Evolutionary conservation across 192 early-diverging fungal species (phyloP).

Genomic region (Diversispora eburnea): DNA sequence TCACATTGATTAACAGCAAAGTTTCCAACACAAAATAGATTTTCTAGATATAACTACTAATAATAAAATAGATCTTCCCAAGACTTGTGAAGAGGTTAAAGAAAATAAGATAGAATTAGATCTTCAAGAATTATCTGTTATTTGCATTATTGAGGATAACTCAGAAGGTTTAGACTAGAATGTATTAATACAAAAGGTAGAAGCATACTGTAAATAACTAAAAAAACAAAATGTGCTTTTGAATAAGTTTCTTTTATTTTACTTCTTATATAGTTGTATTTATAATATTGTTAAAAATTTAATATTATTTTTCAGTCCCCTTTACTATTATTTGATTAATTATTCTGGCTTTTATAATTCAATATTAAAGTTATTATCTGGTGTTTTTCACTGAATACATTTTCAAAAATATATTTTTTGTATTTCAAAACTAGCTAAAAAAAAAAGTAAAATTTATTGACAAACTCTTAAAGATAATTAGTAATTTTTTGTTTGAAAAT

Average conservation of each 20-base stretch:
- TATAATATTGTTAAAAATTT: slow-evolving; percentile 5
- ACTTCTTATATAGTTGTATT: slow-evolving; percentile 19
- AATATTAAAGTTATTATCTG: slow-evolving; percentile 11
- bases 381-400: slow-evolving; percentile 9
- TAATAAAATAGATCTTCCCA: slow-evolving; percentile 13
- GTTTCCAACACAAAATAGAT: slow-evolving; percentile 14
- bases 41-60: background rate
- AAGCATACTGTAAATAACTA: slow-evolving; percentile 8
- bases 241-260: slow-evolving; percentile 23
- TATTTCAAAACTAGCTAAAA: slow-evolving; percentile 24
- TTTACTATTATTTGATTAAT: slow-evolving; percentile 26
- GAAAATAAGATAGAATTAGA: slow-evolving; percentile 12
- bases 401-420: slow-evolving; percentile 24
- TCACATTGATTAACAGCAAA: slow-evolving; percentile 10
- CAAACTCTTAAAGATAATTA: slow-evolving; percentile 23
- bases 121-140: slow-evolving; percentile 17
- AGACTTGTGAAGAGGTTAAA: slow-evolving; percentile 17
- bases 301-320: slow-evolving; percentile 17
- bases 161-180: slow-evolving; percentile 24
- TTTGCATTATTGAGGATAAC: background rate
- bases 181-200: slow-evolving; percentile 13
- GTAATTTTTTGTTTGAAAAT: slow-evolving; percentile 13
- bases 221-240: background rate
- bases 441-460: slow-evolving; percentile 24
- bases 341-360: slow-evolving; percentile 20